Base-by-base conservation (phyloP, 495 filamentous ascomycete species). In the Viridothelium virens region DNA sequence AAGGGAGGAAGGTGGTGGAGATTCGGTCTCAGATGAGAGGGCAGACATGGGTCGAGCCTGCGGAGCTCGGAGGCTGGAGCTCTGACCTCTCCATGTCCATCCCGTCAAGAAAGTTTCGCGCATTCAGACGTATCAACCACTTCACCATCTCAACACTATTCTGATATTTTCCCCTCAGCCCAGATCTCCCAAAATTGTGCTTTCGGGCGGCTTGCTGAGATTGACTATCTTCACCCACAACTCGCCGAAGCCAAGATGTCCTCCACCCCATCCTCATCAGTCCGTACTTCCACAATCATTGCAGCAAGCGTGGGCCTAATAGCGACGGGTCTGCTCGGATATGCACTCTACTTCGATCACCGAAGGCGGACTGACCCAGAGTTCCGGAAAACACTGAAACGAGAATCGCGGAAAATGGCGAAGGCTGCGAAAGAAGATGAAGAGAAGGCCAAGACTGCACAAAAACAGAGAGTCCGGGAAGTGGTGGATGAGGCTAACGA, bases 291-390 rank as follows among this genome's bases (percentile, higher is more conserved):
- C 62, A 91, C 87, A 65, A 80, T 94, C 77, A 82, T 88, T 70
- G 85, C 89, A 71, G 85, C 86, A 69, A 84, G 86, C 36, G 84
- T 86, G 69, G 91, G 89, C 76, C 88, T 87, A 31, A 73, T 91
- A 65, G 79, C 89, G 47, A 89, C 90, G 47, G 90, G 91, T 67
- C 73, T 91, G 53, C 74, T 96, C 66, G 84, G 83, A 73, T 88
- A 97, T 74, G 95, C 91, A 65, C 78, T 91, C 66, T 98, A 96
- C 82, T 98, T 98, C 74, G 94, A 98, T 80, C 87, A 97, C 80
- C 88, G 88, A 76, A 86, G 94, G 71, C 90, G 94, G 70, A 87
- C 85, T 74, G 87, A 96, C 73, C 85, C 90, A 66, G 86, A 89
- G 33, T 97, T 97, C 83, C 84, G 94, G 73, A 91, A 89, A 77